Evolutionary conservation across 805 yeast genomes (phyloP), one percentile per base, ranked within the genome.

Genomic region (Lipomyces lipofer): DNA sequence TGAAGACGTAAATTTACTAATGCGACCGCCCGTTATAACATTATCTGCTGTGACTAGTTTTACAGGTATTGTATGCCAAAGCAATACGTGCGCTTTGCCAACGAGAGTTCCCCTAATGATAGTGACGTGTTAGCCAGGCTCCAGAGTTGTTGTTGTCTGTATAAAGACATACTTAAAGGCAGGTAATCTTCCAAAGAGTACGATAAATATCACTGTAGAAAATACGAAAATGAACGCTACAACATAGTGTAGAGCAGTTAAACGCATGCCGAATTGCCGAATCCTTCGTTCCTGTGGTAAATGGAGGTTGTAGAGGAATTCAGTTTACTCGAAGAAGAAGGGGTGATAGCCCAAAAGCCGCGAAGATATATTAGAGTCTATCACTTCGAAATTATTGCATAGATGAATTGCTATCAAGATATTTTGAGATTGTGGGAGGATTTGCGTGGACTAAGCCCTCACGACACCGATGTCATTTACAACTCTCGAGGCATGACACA

Each of bases 141-240:
- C 8, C 17, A n/a, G 21, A 9, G 13, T 9, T 12, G 2, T 25
- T 4, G 13, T n/a, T 22, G 42, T 24, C 38, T 22, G 19, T 8
- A 27, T 15, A n/a, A 22, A 22, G 24, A 33, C 66, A 27, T 44
- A 62, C 63, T 64, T 66, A 33, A 66, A 65, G 27, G 65, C 66
- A 2, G 74, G 73, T 38, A 69, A 54, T n/a, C 68, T 61, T 2
- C 73, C 74, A 52, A 70, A 70, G 29, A 70, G 62, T 7, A 63
- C 62, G 19, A 70, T 66, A 19, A 69, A 64, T 24, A 66, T 58
- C 8, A 68, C 29, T 9, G 66, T 47, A 17, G 71, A 69, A 15
- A 69, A 59, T 3, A 57, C 39, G 24, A 49, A 60, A 21, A 63
- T 61, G 38, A 58, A 51, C 13, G 44, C 53, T 32, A 58, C 35